Evolutionary conservation across 208 protist species (phyloP), one percentile per base, ranked within the genome.

Genomic region (Acanthamoeba sp.): DNA sequence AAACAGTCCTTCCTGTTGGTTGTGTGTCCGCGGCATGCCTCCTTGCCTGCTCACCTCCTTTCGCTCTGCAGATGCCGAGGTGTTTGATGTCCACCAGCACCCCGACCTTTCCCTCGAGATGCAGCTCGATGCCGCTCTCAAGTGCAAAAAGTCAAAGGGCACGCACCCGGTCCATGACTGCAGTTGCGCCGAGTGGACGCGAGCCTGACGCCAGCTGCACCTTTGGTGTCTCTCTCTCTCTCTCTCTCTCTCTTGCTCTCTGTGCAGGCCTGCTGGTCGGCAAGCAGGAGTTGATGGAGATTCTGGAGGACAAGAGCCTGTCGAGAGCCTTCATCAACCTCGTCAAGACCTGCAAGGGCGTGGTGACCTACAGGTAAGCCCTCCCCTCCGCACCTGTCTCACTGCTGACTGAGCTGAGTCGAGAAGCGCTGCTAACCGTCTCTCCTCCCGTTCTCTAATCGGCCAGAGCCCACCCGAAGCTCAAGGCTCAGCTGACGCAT

Each of bases 211-310:
- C n/a, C n/a, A n/a, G n/a, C n/a, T n/a, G n/a, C n/a, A n/a, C n/a
- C n/a, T 38, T 80, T 36, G 9, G 20, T 18, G 10, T 27, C 55
- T 62, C 20, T n/a, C 55, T n/a, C n/a, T n/a, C 55, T 62, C 62
- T 64, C 27, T 7, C n/a, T 12, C 66, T 40, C 29, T 40, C 27
- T 71, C 64, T 10, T 40, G 10, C 32, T 40, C 24, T 40, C 7
- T 88, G n/a, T 29, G 45, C 32, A 89, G 87, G 87, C 48, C 29
- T 92, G n/a, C 34, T 92, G 29, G 87, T 92, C 5, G 87, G 87
- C 16, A 92, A 92, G 87, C 87, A 92, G 52, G 87, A 92, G 62
- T 32, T 92, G 87, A 92, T 92, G 87, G 87, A 92, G 34, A 92
- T 92, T 36, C 29, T 92, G 27, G 42, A 92, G 3, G 87, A 92